Base-by-base conservation (phyloP, 495 filamentous ascomycete species). In the Staphylotrichum tortipilum region DNA sequence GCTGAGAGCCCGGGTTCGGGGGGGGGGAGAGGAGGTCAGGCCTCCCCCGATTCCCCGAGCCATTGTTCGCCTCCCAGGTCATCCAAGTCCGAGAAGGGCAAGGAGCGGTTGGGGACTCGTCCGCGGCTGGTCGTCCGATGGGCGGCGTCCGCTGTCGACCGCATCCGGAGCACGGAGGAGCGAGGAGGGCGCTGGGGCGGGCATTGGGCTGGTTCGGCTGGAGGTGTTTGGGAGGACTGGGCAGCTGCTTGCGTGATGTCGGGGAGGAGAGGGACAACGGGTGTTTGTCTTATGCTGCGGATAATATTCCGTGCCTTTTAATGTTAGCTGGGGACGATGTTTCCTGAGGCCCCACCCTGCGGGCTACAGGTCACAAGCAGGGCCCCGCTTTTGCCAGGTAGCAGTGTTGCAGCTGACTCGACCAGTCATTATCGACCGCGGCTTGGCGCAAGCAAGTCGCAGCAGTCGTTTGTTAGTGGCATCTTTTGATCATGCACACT, bases 211-310 rank as follows among this genome's bases (percentile, higher is more conserved):
- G 34, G 34, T 23, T 22, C 15, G 17, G 40, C 18, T 24, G n/a
- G n/a, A n/a, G n/a, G 48, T 30, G 40, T 38, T 50, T 43, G 33
- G 49, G 14, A n/a, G 15, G 17, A 17, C 9, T 22, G 18, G 8
- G 24, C 26, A 45, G 9, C 23, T 39, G 49, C 23, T 44, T 31
- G 30, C 23, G 23, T 26, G 40, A 15, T 39, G 48, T 33, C 40
- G 31, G 40, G 44, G 48, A 31, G 21, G 48, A 44, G 39, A n/a
- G n/a, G n/a, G n/a, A n/a, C n/a, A n/a, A 50, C 33, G 3, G 39
- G 9, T 15, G 9, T 21, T 21, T 43, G n/a, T 40, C 24, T 12
- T 19, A 22, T 8, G 4, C 24, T 19, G 12, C 41, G 41, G 41
- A 44, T 44, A 44, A 44, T 44, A 31, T 8, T n/a, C n/a, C 29